Evolutionary conservation across 2,329 filamentous ascomycete species (phyloP), one percentile per base, ranked within the genome.

Genomic region (Colletotrichum kahawae): DNA sequence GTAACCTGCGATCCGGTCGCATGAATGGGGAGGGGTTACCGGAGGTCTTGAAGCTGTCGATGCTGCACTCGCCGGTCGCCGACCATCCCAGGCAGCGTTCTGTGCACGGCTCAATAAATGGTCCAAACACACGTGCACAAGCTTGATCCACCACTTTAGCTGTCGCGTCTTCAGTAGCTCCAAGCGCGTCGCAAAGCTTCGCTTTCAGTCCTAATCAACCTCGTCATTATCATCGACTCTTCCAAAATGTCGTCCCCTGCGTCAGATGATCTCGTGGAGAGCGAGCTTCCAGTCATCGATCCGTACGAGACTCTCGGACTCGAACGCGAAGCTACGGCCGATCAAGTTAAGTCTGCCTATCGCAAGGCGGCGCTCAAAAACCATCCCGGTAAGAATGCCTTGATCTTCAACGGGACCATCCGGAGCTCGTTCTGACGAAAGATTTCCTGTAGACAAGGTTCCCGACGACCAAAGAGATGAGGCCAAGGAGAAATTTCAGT

Each of bases 271-370:
- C 80, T 88, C 27, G 77, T 87, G 29, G 87, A 90, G 31, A 88
- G 87, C 71, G 89, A 91, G 48, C 93, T 91, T 1, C 94, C 94
- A 0, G 81, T 81, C 21, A 92, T 94, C 57, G 88, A 94, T 79
- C 96, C 97, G 0, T 99, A 99, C 81, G 90, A 93, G 79, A 91
- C 96, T 69, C 92, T 99, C 10, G 90, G 88, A 27, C 84, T 99
- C 54, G 89, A 93, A 48, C 91, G 91, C 76, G 87, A 90, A 67
- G 95, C 95, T 16, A 94, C 94, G 0, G 86, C 92, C 54, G 92
- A 95, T 77, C 91, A 98, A 80, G 91, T 99, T 86, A 98, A 97
- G 83, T 92, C 92, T 21, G 95, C 96, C 21, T 99, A 99, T 87
- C 94, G 95, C 82, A 98, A 97, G 83, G 92, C 94, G 66, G 97